Evolutionary conservation across 2,329 filamentous ascomycete species (phyloP).

Genomic region (Onygena corvina): DNA sequence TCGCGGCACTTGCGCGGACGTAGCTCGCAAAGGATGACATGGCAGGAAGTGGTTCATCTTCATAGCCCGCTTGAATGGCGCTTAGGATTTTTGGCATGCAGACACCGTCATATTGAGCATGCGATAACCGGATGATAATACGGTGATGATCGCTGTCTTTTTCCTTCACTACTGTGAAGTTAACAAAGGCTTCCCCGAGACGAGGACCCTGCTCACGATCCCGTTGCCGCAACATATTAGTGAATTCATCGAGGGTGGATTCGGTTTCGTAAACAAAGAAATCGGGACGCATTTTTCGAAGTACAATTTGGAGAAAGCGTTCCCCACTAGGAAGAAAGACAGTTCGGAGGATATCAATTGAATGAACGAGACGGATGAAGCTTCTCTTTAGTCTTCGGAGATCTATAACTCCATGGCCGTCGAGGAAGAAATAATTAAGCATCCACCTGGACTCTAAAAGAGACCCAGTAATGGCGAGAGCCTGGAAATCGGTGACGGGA

Average conservation of each 20-base stretch:
- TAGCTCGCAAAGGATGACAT: constrained; percentile 38
- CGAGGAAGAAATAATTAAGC: constrained; percentile 52
- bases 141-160: constrained; percentile 35
- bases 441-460: constrained; percentile 47
- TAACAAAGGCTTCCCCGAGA: constrained; percentile 49
- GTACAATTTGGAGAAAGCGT: constrained; percentile 46
- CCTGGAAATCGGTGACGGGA: constrained; percentile 44
- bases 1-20: constrained; percentile 31
- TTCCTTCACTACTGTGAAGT: constrained; percentile 43
- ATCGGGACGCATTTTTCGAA: constrained; percentile 42
- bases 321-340: constrained; percentile 47
- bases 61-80: constrained; percentile 47
- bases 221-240: constrained; percentile 41
- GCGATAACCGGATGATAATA: constrained; percentile 43
- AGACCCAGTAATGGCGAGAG: constrained; percentile 47
- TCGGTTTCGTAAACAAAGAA: constrained; percentile 43
- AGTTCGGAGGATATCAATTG: constrained; percentile 54
- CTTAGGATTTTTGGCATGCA: constrained; percentile 51
- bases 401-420: constrained; percentile 37
- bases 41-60: constrained; percentile 27
- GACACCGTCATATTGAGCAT: constrained; percentile 59
- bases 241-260: constrained; percentile 41
- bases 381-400: constrained; percentile 36
- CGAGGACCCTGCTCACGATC: constrained; percentile 47
- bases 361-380: constrained; percentile 42